Base-by-base conservation (phyloP, 2,329 filamentous ascomycete species). In the Arthrocladium fulminans region DNA sequence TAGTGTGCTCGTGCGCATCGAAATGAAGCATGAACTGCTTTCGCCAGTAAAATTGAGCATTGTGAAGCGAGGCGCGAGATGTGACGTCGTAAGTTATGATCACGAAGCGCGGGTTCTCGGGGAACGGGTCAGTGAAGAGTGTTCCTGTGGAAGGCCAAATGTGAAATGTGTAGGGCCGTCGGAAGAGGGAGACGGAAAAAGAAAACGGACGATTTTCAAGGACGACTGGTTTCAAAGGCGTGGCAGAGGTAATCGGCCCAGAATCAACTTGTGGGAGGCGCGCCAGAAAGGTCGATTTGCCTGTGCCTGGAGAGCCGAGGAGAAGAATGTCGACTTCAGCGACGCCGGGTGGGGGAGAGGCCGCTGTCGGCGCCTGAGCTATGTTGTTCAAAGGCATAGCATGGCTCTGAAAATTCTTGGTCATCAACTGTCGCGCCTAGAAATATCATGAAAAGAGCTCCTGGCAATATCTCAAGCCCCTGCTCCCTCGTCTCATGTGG, bases 211-310 rank as follows among this genome's bases (percentile, higher is more conserved):
- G 44, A 8, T 37, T 25, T 51, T 80, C 73, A 30, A 41, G 9
- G 23, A 13, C 54, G 52, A 35, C 57, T 56, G 8, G 13, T 39
- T 12, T 7, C 12, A 2, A 24, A 17, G 23, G 47, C 9, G 37
- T 19, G 12, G 13, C 25, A 8, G 50, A 27, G 19, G 45, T 10
- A 23, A 22, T 17, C 25, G 42, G n/a, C 22, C 17, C 20, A 19
- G 41, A n/a, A 24, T 46, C 23, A 41, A 37, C 39, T 24, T 39
- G 35, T 23, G 45, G 38, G 37, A 73, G 76, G 62, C 67, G 80
- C 75, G 77, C 77, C 52, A 82, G 63, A 53, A 82, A 81, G 8
- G 76, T 79, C 44, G 78, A 77, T 63, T 81, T 82, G 49, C 79
- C 79, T 39, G 79, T 76, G 44, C 73, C 76, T 30, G 71, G 59